Base-by-base conservation (phyloP, 441 rosid species). In the Melastoma candidum region DNA sequence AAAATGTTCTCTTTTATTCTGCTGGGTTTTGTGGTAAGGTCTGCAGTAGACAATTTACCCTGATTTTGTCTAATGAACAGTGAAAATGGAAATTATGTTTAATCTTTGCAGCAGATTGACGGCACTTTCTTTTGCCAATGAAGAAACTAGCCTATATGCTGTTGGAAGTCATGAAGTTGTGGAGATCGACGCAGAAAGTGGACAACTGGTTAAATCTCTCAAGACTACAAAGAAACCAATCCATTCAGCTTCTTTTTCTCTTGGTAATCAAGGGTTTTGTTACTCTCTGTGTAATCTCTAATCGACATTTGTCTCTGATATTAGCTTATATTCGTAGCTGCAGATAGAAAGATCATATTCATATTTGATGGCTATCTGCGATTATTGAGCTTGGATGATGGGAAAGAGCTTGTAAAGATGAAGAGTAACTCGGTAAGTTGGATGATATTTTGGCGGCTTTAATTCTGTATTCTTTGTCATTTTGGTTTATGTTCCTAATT, bases 371-470 rank as follows among this genome's bases (percentile, higher is more conserved):
- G 52, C 52, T 68, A 50, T 61, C 41, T 68, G 41, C 57, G 55
- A 2, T 14, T 75, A 17, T 39, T 71, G 46, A 61, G 57, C 60
- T 47, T 75, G 69, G 74, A 68, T 56, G 67, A 57, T 51, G 78
- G 68, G 44, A 63, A 70, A 53, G 78, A 75, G 64, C 71, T 75
- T 71, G 27, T 73, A 36, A 70, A 73, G 69, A 67, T 66, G 36
- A 55, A 72, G 7, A 60, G 50, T 63, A 59, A 74, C 56, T 47
- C 61, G 50, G 83, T 74, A 26, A 60, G 72, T 60, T 73, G 44
- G 17, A 58, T 11, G 12, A 27, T 14, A 47, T 58, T 12, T 51
- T 14, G 29, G 8, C 7, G 10, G 8, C 51, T 3, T 27, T 53
- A 57, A 54, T 53, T 46, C 8, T 54, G 58, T 41, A 41, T 26